These are phyloP conservation scores for Ulvella scutata DNA, from an alignment of 139 green algal genomes.

Conservation along the genomic window DNA sequence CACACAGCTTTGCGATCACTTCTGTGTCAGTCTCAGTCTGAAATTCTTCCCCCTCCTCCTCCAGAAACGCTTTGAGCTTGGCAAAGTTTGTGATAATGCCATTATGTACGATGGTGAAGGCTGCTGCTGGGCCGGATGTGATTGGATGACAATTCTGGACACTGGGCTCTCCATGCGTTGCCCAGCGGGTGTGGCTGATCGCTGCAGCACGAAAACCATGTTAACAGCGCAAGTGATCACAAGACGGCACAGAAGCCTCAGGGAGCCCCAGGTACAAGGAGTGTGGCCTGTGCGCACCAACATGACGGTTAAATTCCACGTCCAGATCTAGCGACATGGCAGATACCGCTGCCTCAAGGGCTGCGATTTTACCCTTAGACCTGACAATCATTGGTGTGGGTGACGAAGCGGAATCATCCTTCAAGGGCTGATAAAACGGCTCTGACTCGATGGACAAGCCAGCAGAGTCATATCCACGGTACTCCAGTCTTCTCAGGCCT, in stretches of 20 bases:
- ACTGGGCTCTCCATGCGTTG: conserved; percentile 81
- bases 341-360: conserved; percentile 40
- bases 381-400: conserved; percentile 52
- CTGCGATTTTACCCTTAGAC: conserved; percentile 75
- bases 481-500: conserved; percentile 85
- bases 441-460: conserved; percentile 74
- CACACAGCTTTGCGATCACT: conserved; percentile 97
- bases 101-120: conserved; percentile 98
- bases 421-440: not conserved
- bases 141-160: conserved; percentile 82
- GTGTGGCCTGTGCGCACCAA: conserved; percentile 26
- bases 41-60: conserved; percentile 80
- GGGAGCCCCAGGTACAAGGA: not conserved
- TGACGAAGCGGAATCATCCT: not conserved
- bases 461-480: conserved; percentile 92
- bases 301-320: conserved; percentile 35
- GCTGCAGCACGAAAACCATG: conserved; percentile 12
- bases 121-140: conserved; percentile 42
- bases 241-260: not conserved
- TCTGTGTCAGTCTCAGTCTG: conserved; percentile 96
- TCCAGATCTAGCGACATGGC: conserved; percentile 23
- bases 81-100: conserved; percentile 99
- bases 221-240: not conserved
- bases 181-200: conserved; percentile 97
- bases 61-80: conserved; percentile 74